Conservation (phyloP, 106 monocot species). For the Acorus calamus region DNA sequence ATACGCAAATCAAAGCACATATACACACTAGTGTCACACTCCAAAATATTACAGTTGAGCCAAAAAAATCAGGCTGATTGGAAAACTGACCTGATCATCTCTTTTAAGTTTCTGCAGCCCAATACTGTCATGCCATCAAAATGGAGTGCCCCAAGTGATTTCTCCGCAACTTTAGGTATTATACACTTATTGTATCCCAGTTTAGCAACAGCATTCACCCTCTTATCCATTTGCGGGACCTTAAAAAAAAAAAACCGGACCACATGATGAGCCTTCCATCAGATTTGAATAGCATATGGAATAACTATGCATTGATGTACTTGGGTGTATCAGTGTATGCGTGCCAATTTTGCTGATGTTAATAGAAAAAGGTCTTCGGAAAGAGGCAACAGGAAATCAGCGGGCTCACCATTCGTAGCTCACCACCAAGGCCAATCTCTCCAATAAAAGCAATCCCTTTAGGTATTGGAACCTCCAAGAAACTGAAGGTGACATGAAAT, state of each 20-base stretch:
- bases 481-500: slow-evolving; percentile 30
- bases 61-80: not conserved
- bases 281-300: not conserved
- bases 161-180: slow-evolving; percentile 57
- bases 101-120: slow-evolving; percentile 64
- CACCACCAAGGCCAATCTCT: slow-evolving; percentile 93
- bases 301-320: no score
- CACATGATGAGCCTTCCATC: no score
- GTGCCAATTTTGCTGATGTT: not conserved
- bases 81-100: slow-evolving; percentile 58
- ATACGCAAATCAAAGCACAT: no score
- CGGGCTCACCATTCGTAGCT: slow-evolving; percentile 55
- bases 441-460: slow-evolving; percentile 85
- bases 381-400: not conserved
- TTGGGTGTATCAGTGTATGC: no score
- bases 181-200: slow-evolving; percentile 83
- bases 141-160: slow-evolving; percentile 22
- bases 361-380: not conserved
- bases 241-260: slow-evolving; percentile 19
- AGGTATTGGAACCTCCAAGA: slow-evolving; percentile 81
- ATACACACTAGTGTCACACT: no score
- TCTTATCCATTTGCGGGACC: slow-evolving; percentile 88
- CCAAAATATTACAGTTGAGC: no score
- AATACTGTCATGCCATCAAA: slow-evolving; percentile 43
- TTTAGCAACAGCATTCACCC: slow-evolving; percentile 57